phyloP scores from a whole-genome alignment of 768 basidiomycete genomes.

The Krasilnikovozyma curviuscula region DNA sequence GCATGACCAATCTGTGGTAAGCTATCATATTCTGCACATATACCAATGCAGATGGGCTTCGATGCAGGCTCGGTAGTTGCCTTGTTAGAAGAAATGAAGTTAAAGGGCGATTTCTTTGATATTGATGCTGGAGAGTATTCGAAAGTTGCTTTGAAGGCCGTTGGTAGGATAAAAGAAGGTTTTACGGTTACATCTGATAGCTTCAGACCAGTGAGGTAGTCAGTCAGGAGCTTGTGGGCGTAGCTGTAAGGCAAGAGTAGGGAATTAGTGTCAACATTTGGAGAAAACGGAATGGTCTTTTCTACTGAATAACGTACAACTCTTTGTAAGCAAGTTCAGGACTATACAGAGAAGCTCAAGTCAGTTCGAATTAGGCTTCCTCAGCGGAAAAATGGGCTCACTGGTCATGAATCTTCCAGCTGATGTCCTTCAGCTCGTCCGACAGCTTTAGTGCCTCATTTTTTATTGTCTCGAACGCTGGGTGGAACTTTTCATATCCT shows the following conservation, averaged over 20 bases:
- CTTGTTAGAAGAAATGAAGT: neutral
- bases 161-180: constrained; percentile 3
- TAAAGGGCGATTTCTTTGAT: constrained; percentile 2
- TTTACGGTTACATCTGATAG: constrained; percentile 1
- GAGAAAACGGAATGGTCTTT: too few species aligned
- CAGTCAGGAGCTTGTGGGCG: constrained; percentile 1
- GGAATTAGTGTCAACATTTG: too few species aligned
- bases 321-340: constrained; percentile 3
- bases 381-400: too few species aligned
- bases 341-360: too few species aligned
- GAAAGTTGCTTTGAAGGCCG: constrained; percentile 17
- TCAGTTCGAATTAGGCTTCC: too few species aligned
- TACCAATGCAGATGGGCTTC: neutral
- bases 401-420: too few species aligned
- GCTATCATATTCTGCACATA: constrained; percentile 9
- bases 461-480: too few species aligned
- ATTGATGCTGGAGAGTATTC: constrained; percentile 12
- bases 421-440: too few species aligned
- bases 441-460: too few species aligned
- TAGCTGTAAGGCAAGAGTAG: too few species aligned
- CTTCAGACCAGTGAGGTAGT: neutral
- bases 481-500: too few species aligned
- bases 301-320: too few species aligned
- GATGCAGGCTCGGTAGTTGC: neutral
- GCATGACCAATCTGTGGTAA: constrained; percentile 18